Conservation (phyloP, 805 yeast species). For the Yamadazyma ubonensis region DNA sequence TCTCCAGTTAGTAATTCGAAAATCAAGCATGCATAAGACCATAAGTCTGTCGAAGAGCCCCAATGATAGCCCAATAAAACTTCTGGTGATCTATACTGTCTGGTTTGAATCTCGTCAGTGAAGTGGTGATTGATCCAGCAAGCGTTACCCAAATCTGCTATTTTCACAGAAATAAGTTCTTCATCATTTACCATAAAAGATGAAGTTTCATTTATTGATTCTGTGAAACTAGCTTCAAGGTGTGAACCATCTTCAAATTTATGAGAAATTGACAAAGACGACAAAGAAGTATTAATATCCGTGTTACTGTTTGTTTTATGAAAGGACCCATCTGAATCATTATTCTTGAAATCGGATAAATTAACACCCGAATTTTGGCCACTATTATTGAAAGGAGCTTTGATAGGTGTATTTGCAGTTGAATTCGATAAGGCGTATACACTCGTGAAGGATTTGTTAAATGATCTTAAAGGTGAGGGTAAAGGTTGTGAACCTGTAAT, state of each 20-base stretch:
- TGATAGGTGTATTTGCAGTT: constrained; percentile 42
- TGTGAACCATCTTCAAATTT: constrained; percentile 8
- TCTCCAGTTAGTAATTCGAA: constrained; percentile 95
- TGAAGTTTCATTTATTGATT: constrained; percentile 14
- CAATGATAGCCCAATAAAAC: constrained; percentile 71
- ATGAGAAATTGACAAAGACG: constrained; percentile 43
- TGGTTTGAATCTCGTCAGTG: constrained; percentile 66
- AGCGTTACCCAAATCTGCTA: constrained; percentile 72
- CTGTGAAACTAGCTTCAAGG: constrained; percentile 14
- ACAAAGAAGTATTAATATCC: constrained; percentile 36
- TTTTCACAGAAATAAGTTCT: constrained; percentile 62
- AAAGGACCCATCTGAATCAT: constrained; percentile 9
- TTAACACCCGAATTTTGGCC: constrained; percentile 17
- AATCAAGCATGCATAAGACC: constrained; percentile 92
- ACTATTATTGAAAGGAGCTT: constrained; percentile 16
- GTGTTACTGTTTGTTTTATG: constrained; percentile 12
- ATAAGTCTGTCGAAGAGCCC: constrained; percentile 94
- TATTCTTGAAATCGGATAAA: constrained; percentile 16
- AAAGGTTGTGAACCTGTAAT: constrained; percentile 91
- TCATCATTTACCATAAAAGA: constrained; percentile 33
- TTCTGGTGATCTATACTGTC: constrained; percentile 69
- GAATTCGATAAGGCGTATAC: constrained; percentile 37
- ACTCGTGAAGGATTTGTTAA: constrained; percentile 39
- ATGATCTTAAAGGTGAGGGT: constrained; percentile 79
- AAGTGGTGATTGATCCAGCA: constrained; percentile 64